These are phyloP conservation scores for Tylopilus balloui DNA, from an alignment of 768 basidiomycete species.

Conservation along the genomic window DNA sequence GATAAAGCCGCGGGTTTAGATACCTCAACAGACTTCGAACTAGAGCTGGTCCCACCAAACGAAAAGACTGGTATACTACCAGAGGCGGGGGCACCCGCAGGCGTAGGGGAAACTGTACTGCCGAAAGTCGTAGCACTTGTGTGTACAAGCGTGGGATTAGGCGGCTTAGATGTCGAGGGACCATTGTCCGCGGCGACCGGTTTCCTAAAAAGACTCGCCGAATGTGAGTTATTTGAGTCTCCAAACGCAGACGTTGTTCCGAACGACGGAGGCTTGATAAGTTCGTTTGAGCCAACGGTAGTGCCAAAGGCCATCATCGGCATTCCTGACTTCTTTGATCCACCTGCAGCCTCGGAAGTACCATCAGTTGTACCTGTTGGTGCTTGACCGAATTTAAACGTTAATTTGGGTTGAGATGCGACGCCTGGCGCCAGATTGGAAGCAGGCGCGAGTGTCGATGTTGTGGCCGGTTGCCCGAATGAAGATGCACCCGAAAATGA, in stretches of 20 bases:
- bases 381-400: slow-evolving; percentile 20
- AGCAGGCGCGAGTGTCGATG: slow-evolving; percentile 2
- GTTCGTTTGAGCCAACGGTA: slow-evolving; percentile 16
- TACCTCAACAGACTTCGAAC: slow-evolving; percentile 16
- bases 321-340: slow-evolving; percentile 23
- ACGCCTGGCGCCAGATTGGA: slow-evolving; percentile 5
- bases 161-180: slow-evolving; percentile 19
- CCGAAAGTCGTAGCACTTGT: slow-evolving; percentile 15
- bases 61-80: slow-evolving; percentile 15
- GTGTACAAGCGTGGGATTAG: slow-evolving; percentile 15
- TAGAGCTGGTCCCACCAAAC: slow-evolving; percentile 14
- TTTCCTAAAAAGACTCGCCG: slow-evolving; percentile 17
- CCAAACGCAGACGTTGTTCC: slow-evolving; percentile 20
- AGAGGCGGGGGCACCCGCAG: slow-evolving; percentile 15
- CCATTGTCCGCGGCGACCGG: slow-evolving; percentile 7
- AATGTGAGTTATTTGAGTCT: slow-evolving; percentile 13
- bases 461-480: slow-evolving; percentile 19
- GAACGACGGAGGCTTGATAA: slow-evolving; percentile 23
- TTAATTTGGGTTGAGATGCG: slow-evolving; percentile 20
- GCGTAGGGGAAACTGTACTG: slow-evolving; percentile 12
- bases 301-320: slow-evolving; percentile 20
- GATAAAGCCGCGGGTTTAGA: slow-evolving; percentile 17
- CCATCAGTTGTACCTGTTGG: slow-evolving; percentile 24
- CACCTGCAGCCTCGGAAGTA: slow-evolving; percentile 15
- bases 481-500: slow-evolving; percentile 20